Evolutionary conservation across 2,329 filamentous ascomycete genomes (phyloP).

Genomic region (Fusarium haematococcum): DNA sequence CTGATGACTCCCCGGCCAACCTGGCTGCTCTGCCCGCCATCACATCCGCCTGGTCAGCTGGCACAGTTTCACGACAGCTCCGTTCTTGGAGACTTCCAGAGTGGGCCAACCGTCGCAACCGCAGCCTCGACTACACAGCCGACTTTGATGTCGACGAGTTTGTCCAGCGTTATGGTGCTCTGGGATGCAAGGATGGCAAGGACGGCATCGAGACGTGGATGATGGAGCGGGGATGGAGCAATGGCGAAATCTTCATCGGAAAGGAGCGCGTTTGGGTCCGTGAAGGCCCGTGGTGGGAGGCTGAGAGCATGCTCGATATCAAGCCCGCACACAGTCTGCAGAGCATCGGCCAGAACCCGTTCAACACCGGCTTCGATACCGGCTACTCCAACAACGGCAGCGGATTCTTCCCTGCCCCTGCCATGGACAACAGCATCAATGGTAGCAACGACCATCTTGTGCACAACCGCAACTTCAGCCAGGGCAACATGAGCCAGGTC

Average conservation of each 20-base stretch:
- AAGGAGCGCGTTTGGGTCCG: conserved; percentile 96
- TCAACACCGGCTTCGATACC: conserved; percentile 68
- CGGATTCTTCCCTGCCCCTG: conserved; percentile 77
- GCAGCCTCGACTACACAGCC: conserved; percentile 92
- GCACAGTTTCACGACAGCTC: conserved; percentile 90
- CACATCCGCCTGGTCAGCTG: conserved; percentile 92
- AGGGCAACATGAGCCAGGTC: conserved; percentile 67
- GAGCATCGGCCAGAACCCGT: conserved; percentile 60
- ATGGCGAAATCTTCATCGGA: conserved; percentile 93
- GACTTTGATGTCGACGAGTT: conserved; percentile 98
- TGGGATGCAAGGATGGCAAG: conserved; percentile 89
- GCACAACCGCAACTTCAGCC: conserved; percentile 67
- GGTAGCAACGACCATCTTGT: conserved; percentile 80
- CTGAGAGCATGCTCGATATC: conserved; percentile 93
- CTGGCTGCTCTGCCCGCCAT: conserved; percentile 78
- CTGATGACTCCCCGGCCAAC: conserved; percentile 82
- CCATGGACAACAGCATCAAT: conserved; percentile 70
- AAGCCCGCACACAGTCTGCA: conserved; percentile 70
- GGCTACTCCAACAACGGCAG: conserved; percentile 76
- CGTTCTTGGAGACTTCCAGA: conserved; percentile 94
- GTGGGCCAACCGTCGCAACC: conserved; percentile 95
- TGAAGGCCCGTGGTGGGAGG: conserved; percentile 96
- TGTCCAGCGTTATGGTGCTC: conserved; percentile 79
- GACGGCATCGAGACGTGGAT: conserved; percentile 97
- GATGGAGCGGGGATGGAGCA: conserved; percentile 96